Base-by-base conservation (phyloP, 192 early-diverging fungal species). In the Dissophora ornata region DNA sequence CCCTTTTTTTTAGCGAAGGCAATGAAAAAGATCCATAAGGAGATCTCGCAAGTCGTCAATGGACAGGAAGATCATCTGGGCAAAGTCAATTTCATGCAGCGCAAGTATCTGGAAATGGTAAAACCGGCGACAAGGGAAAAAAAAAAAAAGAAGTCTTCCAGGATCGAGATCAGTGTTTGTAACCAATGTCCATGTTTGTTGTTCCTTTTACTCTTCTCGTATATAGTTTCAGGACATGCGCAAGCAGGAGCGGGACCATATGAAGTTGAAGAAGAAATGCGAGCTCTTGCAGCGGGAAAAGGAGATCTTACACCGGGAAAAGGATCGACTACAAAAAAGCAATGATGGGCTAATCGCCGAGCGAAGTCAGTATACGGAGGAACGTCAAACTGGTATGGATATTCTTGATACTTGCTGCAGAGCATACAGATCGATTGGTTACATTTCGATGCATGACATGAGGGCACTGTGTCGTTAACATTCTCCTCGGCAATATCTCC, bases 71-170 rank as follows among this genome's bases (percentile, higher is more conserved):
- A 79, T 57, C 69, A 80, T 38, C 47, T 73, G 29, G 85, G 80
- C 22, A 82, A 81, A 44, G 40, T 84, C 32, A 81, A 77, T 16
- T 36, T 82, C 5, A 83, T 88, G 41, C 86, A 88, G 32, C 57
- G 80, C 22, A 84, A 80, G 48, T 88, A 89, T 58, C 74, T 89
- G 54, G 88, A 88, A 30, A 73, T 89, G 84, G 87, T 88, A 77
- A 79, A 47, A n/a, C 24, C 26, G 16, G 11, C 24, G 44, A 29
- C 13, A 4, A 36, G 34, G 24, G 36, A 38, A 38, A n/a, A n/a
- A n/a, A n/a, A n/a, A n/a, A n/a, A n/a, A n/a, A n/a, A n/a, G n/a
- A n/a, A n/a, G n/a, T n/a, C n/a, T n/a, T n/a, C n/a, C n/a, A n/a
- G n/a, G n/a, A n/a, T n/a, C n/a, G n/a, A n/a, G n/a, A n/a, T n/a